Conservation (phyloP, 495 filamentous ascomycete genomes). For the Tuber calosporum region DNA sequence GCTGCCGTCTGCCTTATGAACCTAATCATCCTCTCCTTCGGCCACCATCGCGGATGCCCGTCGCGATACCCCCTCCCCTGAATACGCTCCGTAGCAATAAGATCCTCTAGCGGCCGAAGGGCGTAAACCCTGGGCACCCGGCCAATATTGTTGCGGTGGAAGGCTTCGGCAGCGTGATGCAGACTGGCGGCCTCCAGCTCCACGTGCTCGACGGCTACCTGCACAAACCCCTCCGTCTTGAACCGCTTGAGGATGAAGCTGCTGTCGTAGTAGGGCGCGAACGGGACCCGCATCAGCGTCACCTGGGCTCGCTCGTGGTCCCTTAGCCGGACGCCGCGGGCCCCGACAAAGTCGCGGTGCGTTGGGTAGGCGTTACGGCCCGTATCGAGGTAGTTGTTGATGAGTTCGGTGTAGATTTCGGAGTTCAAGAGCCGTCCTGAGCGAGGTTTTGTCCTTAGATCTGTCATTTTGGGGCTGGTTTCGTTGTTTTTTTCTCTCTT, state of each 20-base stretch:
- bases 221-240: neutral
- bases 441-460: neutral
- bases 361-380: no score
- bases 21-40: neutral
- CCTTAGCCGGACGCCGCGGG: neutral
- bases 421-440: neutral
- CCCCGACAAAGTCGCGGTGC: accelerated
- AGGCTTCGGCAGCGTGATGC: neutral
- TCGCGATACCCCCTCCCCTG: neutral
- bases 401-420: no score
- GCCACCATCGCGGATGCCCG: neutral
- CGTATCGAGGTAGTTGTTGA: neutral
- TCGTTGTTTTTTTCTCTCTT: neutral
- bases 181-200: neutral
- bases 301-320: neutral
- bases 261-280: neutral
- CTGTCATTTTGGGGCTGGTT: neutral
- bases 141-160: neutral
- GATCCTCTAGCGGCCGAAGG: neutral
- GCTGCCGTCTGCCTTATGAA: neutral
- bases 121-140: neutral
- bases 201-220: neutral
- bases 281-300: neutral
- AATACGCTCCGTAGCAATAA: neutral
- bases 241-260: neutral